Percentiles rank a stretch among this genome's conserved stretches.
Evolutionary conservation across 768 basidiomycete species (phyloP).

Genomic region (Lentinula sp.): DNA sequence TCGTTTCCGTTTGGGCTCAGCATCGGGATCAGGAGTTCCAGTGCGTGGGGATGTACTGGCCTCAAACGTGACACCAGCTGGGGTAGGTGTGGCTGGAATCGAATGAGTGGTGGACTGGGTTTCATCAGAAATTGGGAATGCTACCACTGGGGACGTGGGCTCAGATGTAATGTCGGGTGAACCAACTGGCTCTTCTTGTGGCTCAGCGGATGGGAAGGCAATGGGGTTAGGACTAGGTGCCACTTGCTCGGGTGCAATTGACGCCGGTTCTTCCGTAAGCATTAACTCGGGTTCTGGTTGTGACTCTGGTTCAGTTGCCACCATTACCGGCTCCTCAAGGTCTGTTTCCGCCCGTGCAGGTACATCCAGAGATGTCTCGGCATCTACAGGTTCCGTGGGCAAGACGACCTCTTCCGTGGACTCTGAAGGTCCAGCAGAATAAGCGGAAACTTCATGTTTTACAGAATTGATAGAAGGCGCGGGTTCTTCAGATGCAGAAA

Average conservation of each 20-base stretch:
- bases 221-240: slow-evolving; percentile 9
- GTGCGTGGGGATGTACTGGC: slow-evolving; percentile 56
- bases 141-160: slow-evolving; percentile 17
- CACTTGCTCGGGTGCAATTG: slow-evolving; percentile 18
- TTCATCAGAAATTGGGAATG: slow-evolving; percentile 29
- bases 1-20: slow-evolving; percentile 74
- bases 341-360: neutral
- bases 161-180: slow-evolving; percentile 7
- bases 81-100: slow-evolving; percentile 18
- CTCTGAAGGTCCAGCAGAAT: slow-evolving; percentile 31
- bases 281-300: slow-evolving; percentile 7
- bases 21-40: slow-evolving; percentile 66
- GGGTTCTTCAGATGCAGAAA: slow-evolving; percentile 55
- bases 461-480: slow-evolving; percentile 27
- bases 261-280: slow-evolving; percentile 14
- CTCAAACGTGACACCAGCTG: slow-evolving; percentile 60
- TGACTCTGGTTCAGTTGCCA: neutral
- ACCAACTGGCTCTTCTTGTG: slow-evolving; percentile 15
- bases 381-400: slow-evolving; percentile 4
- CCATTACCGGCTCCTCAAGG: slow-evolving; percentile 7
- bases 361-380: neutral
- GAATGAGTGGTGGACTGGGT: slow-evolving; percentile 13
- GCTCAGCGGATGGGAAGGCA: slow-evolving; percentile 15
- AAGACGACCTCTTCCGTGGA: slow-evolving; percentile 7
- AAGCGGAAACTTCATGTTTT: slow-evolving; percentile 34